A percentile compares a stretch with the other conserved stretches of the same genome.
phyloP scores from a whole-genome alignment of 73 alveolate species.

The Paramecium tetraurelia region DNA sequence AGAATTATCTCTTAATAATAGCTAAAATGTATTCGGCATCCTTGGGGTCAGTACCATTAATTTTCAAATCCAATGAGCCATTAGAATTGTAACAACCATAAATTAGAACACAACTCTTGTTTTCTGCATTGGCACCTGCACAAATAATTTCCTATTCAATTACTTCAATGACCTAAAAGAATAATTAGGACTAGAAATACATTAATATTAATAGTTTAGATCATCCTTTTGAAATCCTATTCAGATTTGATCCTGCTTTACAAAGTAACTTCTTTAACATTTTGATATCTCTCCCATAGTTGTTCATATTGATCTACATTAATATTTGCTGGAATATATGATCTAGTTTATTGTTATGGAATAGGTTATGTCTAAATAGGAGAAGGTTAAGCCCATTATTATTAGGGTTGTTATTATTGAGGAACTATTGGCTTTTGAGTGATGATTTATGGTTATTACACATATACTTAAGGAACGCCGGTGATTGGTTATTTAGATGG shows the following conservation, averaged over 20 bases:
- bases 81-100: constrained; percentile 35
- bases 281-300: constrained; percentile 42
- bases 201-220: constrained; percentile 3
- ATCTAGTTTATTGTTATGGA: not conserved
- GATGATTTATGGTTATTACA: not conserved
- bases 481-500: not conserved
- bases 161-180: constrained; percentile 28
- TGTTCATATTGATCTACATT: constrained; percentile 42
- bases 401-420: not conserved
- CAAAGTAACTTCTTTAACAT: constrained; percentile 2
- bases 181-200: not conserved
- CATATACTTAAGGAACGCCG: not conserved
- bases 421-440: not conserved
- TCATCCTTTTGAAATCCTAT: constrained; percentile 51
- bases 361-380: not conserved
- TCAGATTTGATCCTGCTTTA: constrained; percentile 24
- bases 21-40: not conserved
- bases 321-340: constrained; percentile 46
- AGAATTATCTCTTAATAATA: not conserved
- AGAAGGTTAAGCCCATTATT: not conserved
- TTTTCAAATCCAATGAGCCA: constrained; percentile 36
- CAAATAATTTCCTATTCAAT: constrained; percentile 47
- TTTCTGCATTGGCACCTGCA: constrained; percentile 56
- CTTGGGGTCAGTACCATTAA: constrained; percentile 7
- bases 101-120: constrained; percentile 30